Evolutionary conservation across 202 grass and related monocot genomes (phyloP).

Genomic region (Brachypodium distachyon): DNA sequence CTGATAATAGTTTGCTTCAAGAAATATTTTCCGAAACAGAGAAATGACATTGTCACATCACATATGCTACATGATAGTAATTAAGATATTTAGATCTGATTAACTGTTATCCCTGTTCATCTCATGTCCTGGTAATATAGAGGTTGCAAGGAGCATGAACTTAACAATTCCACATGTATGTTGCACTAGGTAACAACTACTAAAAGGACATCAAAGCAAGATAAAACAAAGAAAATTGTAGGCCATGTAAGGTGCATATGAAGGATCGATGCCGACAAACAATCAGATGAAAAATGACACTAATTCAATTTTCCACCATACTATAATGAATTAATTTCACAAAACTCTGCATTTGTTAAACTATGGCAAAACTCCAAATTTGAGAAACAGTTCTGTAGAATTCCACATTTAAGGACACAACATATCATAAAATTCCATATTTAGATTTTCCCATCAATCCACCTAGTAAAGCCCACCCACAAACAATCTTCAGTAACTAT

Average conservation of each 20-base stretch:
- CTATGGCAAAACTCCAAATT: neutral
- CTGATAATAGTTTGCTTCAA: neutral
- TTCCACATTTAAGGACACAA: neutral
- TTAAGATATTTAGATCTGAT: neutral
- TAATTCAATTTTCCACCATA: constrained; percentile 1
- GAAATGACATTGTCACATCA: neutral
- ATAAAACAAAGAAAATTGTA: neutral
- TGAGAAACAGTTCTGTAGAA: neutral
- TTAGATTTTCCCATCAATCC: neutral
- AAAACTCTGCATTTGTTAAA: neutral
- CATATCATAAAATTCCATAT: neutral
- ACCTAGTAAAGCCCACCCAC: neutral
- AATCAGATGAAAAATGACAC: neutral
- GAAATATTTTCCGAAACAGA: neutral
- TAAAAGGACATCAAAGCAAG: neutral
- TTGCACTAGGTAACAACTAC: neutral
- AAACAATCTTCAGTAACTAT: neutral
- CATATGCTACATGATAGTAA: neutral
- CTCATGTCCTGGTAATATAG: neutral
- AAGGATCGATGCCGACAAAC: neutral
- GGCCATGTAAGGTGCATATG: neutral
- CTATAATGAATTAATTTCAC: neutral
- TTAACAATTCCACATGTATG: neutral
- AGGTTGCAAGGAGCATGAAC: neutral
- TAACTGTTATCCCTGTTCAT: neutral